Evolutionary conservation across 192 early-diverging fungal species (phyloP).

Genomic region (Coemansia sp.): DNA sequence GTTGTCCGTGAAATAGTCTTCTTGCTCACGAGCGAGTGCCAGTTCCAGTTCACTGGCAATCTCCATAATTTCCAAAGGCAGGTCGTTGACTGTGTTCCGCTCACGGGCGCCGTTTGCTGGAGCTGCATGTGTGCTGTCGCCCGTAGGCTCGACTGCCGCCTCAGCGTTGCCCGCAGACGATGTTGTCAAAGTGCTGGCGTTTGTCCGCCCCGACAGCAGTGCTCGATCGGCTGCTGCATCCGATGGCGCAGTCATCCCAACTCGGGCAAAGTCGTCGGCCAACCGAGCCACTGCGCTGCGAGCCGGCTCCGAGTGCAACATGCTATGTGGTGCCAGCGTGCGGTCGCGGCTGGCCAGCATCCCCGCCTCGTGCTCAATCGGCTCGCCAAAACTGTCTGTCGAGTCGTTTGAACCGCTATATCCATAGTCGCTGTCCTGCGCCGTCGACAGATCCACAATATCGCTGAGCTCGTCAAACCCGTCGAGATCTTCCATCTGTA

Average conservation of each 20-base stretch:
- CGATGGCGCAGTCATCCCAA: background rate
- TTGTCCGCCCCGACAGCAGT: slow-evolving; percentile 30
- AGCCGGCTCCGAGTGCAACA: slow-evolving; percentile 5
- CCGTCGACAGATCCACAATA: slow-evolving; percentile 23
- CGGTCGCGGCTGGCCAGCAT: slow-evolving; percentile 17
- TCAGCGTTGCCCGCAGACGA: slow-evolving; percentile 17
- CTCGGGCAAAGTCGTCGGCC: slow-evolving; percentile 12
- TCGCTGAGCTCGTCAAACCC: slow-evolving; percentile 41
- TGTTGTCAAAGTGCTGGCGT: slow-evolving; percentile 26
- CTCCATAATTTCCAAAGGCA: slow-evolving; percentile 54
- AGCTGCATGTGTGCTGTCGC: background rate
- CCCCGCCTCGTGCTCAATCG: slow-evolving; percentile 38
- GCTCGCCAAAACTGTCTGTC: slow-evolving; percentile 52
- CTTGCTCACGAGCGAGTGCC: slow-evolving; percentile 50
- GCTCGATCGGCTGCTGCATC: background rate
- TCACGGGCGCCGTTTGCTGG: background rate
- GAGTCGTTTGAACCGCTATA: slow-evolving; percentile 45
- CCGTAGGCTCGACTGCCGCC: background rate
- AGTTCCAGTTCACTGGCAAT: slow-evolving; percentile 51
- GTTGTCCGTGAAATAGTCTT: slow-evolving; percentile 51
- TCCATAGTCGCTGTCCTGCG: slow-evolving; percentile 32
- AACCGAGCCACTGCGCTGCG: slow-evolving; percentile 11
- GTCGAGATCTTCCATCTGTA: slow-evolving; percentile 52
- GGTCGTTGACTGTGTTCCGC: slow-evolving; percentile 9
- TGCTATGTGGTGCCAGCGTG: slow-evolving; percentile 13